Evolutionary conservation across 116 monocot species (phyloP), one percentile per base, ranked within the genome.

Genomic region (Posidonia oceanica): DNA sequence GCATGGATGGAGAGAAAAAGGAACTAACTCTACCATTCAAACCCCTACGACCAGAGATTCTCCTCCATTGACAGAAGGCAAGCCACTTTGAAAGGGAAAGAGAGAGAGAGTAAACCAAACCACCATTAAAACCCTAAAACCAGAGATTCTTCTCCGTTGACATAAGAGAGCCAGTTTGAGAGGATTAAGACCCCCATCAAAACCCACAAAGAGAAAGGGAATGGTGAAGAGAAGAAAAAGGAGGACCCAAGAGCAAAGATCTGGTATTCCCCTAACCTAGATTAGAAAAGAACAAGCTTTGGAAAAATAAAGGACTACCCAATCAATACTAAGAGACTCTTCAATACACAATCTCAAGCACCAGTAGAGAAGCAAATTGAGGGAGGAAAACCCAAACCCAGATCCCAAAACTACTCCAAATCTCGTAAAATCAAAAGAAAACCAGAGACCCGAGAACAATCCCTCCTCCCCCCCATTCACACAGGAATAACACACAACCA

Each of bases 331-430:
- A 56, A 4, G 15, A 56, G 0, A 56, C 55, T 14, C 21, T 23
- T 14, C 14, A 36, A 15, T 1, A 39, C 2, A 63, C 36, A 15
- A 63, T 15, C 13, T 61, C 13, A 36, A 23, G 61, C 61, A 61
- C 15, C 29, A 39, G 39, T 37, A 63, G 37, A 29, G 15, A 11
- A 29, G 38, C 14, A 17, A 12, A 7, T 1, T 15, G 37, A 4
- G 16, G 37, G 23, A 63, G 38, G 14, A 37, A 16, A 39, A 39
- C 15, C 14, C 36, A 14, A 39, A 37, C 37, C 39, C 63, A 63
- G 63, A 63, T 63, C 63, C 39, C 63, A 13, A 63, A 63, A 63
- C 39, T 63, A 29, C 37, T 63, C 15, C 63, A 39, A 63, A 63
- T 0, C 39, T 37, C 63, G 13, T n/a, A 29, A 29, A 29, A 29